phyloP scores from a whole-genome alignment of 2,329 filamentous ascomycete species.

The Colletotrichum sp. region DNA sequence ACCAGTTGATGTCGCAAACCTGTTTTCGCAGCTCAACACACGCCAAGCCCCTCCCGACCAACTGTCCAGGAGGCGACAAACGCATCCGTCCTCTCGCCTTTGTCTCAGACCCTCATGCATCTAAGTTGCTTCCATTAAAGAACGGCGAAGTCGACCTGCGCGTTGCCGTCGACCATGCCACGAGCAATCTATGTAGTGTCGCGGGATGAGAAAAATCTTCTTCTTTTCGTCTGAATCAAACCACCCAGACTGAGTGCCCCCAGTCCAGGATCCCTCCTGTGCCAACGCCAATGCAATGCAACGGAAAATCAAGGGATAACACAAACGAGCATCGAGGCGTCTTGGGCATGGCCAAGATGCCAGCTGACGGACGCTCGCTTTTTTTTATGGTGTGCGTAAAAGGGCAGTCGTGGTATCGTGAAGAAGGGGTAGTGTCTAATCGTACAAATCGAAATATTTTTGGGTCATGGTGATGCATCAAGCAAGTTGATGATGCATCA shows the following conservation, averaged over 20 bases:
- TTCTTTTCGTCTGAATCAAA: slow-evolving; percentile 36
- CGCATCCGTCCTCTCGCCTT: not conserved
- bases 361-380: slow-evolving; percentile 1
- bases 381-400: slow-evolving; percentile 16
- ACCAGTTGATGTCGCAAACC: not conserved
- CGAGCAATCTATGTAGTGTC: slow-evolving; percentile 45
- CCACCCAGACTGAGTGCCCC: slow-evolving; percentile 28
- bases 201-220: slow-evolving; percentile 40
- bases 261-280: slow-evolving; percentile 26
- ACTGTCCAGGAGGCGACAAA: not conserved
- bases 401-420: slow-evolving; percentile 53
- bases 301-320: slow-evolving; percentile 41
- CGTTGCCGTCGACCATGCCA: slow-evolving; percentile 23
- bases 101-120: not conserved
- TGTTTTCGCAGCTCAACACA: not conserved
- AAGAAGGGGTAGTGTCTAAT: slow-evolving; percentile 41
- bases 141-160: slow-evolving; percentile 20
- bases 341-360: not conserved
- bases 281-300: slow-evolving; percentile 67
- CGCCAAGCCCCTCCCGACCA: not conserved
- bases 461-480: slow-evolving; percentile 22
- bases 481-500: slow-evolving; percentile 15
- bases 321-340: slow-evolving; percentile 9
- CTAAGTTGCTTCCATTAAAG: slow-evolving; percentile 19
- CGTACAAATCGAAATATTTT: slow-evolving; percentile 37